Percentiles rank a stretch among this genome's conserved stretches.
Evolutionary conservation across 1,139 yeast species (phyloP).

Genomic region (Taphrina pruni): DNA sequence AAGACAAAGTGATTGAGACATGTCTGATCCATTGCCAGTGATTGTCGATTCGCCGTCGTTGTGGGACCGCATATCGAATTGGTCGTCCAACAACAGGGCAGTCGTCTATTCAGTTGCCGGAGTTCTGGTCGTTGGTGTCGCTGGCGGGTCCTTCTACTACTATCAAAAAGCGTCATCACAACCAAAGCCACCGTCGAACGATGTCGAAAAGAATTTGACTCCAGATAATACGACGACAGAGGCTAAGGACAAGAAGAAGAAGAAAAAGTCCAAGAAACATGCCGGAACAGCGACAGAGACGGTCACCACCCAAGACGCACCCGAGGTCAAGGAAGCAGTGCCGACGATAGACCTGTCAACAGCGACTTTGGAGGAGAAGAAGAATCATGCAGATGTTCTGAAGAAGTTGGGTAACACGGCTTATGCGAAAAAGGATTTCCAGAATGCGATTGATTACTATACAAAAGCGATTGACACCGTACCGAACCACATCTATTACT

Average conservation of each 20-base stretch:
- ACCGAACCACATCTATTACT: constrained; percentile 82
- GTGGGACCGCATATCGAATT: constrained; percentile 39
- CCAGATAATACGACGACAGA: constrained; percentile 25
- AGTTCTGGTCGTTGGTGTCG: constrained; percentile 38
- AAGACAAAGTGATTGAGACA: neutral
- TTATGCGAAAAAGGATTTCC: constrained; percentile 72
- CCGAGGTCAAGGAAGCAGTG: constrained; percentile 12
- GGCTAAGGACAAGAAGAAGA: constrained; percentile 40
- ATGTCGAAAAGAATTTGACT: constrained; percentile 15
- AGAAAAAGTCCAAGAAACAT: constrained; percentile 37
- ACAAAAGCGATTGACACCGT: constrained; percentile 71
- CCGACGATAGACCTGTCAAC: constrained; percentile 28
- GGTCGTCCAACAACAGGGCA: constrained; percentile 38
- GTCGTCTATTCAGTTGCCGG: constrained; percentile 40
- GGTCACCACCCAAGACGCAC: neutral
- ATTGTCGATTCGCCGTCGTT: constrained; percentile 19
- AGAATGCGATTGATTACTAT: constrained; percentile 77
- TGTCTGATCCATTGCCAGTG: constrained; percentile 21
- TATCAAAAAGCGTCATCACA: constrained; percentile 11
- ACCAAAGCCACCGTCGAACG: constrained; percentile 5
- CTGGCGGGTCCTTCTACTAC: constrained; percentile 41
- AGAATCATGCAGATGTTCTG: constrained; percentile 69
- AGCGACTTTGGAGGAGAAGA: constrained; percentile 41
- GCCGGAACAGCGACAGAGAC: neutral
- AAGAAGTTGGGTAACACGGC: constrained; percentile 88